Evolutionary conservation across 2,329 filamentous ascomycete species (phyloP).

Genomic region (Seiridium unicorne): DNA sequence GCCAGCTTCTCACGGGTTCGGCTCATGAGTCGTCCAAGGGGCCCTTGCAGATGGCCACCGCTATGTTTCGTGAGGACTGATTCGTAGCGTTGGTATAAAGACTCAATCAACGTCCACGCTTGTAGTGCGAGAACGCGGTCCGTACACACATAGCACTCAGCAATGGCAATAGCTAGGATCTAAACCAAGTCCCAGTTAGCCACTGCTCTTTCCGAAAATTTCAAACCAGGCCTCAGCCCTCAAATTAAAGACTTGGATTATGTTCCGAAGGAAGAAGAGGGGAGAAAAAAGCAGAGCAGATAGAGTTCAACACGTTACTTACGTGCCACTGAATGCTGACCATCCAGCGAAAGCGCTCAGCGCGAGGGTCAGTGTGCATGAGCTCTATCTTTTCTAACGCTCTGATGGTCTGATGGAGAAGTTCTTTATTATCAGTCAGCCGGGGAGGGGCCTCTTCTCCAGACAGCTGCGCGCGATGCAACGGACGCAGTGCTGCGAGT

Average conservation of each 20-base stretch:
- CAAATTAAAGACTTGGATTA: too few species aligned
- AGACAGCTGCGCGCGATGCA: constrained; percentile 3
- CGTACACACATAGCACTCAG: constrained; percentile 24
- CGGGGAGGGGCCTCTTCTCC: background rate
- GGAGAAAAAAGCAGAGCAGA: too few species aligned
- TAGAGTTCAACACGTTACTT: too few species aligned
- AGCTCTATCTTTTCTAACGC: constrained; percentile 23
- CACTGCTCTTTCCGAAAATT: too few species aligned
- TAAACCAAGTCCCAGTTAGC: too few species aligned
- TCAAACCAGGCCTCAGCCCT: too few species aligned
- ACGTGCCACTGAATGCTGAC: constrained; percentile 22
- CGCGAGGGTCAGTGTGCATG: constrained; percentile 25
- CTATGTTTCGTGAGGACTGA: constrained; percentile 8
- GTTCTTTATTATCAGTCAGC: constrained; percentile 3
- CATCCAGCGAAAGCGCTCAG: constrained; percentile 28
- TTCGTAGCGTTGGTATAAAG: constrained; percentile 14
- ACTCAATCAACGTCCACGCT: constrained; percentile 26
- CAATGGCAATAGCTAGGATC: constrained; percentile 22
- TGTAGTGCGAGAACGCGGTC: constrained; percentile 15
- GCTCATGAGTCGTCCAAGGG: constrained; percentile 15
- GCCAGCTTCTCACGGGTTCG: background rate
- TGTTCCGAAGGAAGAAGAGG: too few species aligned
- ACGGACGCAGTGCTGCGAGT: constrained; percentile 14
- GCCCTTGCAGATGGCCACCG: constrained; percentile 12
- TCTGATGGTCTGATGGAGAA: constrained; percentile 13